These are phyloP conservation scores for Heterobasidion irregulare DNA, from an alignment of 1,284 basidiomycete species.

Conservation along the genomic window DNA sequence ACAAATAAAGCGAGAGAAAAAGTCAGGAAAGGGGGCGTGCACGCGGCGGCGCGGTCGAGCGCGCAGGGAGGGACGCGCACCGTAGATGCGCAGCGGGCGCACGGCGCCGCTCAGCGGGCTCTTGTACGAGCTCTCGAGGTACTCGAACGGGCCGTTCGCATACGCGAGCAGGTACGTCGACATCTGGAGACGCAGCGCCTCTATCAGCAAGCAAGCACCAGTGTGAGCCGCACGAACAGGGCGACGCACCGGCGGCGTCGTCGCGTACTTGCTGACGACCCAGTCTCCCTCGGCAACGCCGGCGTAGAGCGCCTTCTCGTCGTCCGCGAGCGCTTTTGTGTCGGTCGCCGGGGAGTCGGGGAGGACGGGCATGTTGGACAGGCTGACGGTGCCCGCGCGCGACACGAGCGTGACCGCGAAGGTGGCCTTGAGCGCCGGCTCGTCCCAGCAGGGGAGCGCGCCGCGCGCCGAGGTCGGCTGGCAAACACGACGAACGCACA, in stretches of 20 bases:
- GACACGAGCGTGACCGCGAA: constrained; percentile 83
- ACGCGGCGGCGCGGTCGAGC: constrained; percentile 13
- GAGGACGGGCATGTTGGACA: constrained; percentile 82
- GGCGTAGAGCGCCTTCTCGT: constrained; percentile 7
- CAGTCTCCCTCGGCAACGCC: constrained; percentile 39
- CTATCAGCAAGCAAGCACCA: neutral
- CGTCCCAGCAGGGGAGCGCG: constrained; percentile 89
- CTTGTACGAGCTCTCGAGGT: constrained; percentile 70
- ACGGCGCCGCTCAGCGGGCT: constrained; percentile 79
- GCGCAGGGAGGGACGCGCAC: constrained; percentile 23
- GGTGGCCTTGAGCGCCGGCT: constrained; percentile 87
- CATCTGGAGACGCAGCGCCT: constrained; percentile 34
- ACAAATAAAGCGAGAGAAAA: no score
- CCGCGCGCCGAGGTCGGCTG: constrained; percentile 83
- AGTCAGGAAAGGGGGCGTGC: no score
- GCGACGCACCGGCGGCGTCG: constrained; percentile 46
- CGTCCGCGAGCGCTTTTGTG: neutral
- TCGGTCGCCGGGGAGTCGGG: constrained; percentile 40
- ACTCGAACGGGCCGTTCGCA: constrained; percentile 79
- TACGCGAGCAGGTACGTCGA: constrained; percentile 90
- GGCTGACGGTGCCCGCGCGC: constrained; percentile 62
- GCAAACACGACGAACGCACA: neutral
- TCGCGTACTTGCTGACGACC: constrained; percentile 78
- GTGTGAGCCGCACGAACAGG: neutral
- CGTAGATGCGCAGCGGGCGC: constrained; percentile 82